Conservation (phyloP, 176 grass and related monocot species). For the Saccharum officinarum region DNA sequence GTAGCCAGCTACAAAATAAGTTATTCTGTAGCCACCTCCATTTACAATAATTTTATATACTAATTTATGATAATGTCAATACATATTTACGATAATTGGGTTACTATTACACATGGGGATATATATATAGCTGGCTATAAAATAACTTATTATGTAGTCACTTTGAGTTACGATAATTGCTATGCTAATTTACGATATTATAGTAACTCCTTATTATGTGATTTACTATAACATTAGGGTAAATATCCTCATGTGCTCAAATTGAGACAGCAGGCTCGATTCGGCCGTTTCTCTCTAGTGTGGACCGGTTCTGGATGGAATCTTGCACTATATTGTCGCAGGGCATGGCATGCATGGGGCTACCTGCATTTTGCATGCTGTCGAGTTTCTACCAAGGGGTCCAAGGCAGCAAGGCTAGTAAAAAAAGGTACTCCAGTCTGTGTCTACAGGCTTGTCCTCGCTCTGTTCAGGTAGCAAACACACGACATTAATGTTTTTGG, state of each 20-base stretch:
- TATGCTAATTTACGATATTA: too few species aligned
- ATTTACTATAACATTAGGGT: too few species aligned
- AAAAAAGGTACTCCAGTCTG: background rate
- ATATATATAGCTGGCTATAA: too few species aligned
- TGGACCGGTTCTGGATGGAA: background rate
- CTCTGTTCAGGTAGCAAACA: background rate
- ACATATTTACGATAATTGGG: too few species aligned
- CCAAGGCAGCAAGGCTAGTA: background rate
- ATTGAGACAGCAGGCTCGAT: background rate
- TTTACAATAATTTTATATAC: too few species aligned
- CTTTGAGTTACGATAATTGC: too few species aligned
- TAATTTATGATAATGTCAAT: too few species aligned
- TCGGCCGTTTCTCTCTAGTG: background rate
- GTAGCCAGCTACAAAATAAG: too few species aligned
- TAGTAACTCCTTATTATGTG: too few species aligned
- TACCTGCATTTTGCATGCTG: slow-evolving; percentile 1
- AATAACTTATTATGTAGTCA: too few species aligned
- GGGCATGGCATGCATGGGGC: background rate
- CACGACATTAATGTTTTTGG: background rate
- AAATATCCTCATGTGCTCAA: background rate
- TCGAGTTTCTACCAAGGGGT: background rate
- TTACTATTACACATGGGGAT: too few species aligned
- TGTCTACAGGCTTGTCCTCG: background rate
- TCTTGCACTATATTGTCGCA: background rate
- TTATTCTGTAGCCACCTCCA: too few species aligned